Base-by-base conservation (phyloP, 768 basidiomycete species). In the Russula earlei region DNA sequence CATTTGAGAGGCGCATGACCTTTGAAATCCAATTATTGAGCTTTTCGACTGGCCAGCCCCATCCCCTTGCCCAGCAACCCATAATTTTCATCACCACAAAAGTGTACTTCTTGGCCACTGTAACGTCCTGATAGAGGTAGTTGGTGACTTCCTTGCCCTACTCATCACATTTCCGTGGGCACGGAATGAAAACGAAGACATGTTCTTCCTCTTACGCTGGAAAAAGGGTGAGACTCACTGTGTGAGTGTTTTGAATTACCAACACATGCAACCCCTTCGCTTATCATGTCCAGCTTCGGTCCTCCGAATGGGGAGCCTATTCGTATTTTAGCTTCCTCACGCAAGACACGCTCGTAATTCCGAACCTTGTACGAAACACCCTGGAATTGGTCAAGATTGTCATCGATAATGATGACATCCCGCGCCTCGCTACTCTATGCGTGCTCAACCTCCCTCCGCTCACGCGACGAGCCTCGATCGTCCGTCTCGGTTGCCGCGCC, bases 261-360 rank as follows among this genome's bases (percentile, higher is more conserved):
- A 5, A 17, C 25, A 20, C 36, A 20, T 27, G 27, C 22, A 9
- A 25, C 8, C 27, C 1, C 25, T 5, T 40, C 31, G n/a, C 42
- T 54, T 6, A 38, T 11, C 24, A 45, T 17, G n/a, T 41, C 15
- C 22, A 63, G 64, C 52, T 50, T 38, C 54, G 46, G 14, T 44
- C 31, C 24, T 51, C 60, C 11, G 41, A 49, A 24, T 55, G 54
- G 49, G 46, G 43, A 33, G 41, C 60, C n/a, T 64, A 67, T 37
- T 58, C 61, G 12, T 64, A 65, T 4, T 67, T 69, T 52, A 55
- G 60, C 17, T 64, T 69, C 38, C 62, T 69, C 34, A 45, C 64
- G 2, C 49, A 60, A 4, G 64, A 66, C 42, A 59, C 59, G 0
- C 50, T 69, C 46, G 63, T 66, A 40, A 57, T 69, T 29, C 65